Evolutionary conservation across 441 rosid genomes (phyloP), one percentile per base, ranked within the genome.

Genomic region (Adansonia grandidieri): DNA sequence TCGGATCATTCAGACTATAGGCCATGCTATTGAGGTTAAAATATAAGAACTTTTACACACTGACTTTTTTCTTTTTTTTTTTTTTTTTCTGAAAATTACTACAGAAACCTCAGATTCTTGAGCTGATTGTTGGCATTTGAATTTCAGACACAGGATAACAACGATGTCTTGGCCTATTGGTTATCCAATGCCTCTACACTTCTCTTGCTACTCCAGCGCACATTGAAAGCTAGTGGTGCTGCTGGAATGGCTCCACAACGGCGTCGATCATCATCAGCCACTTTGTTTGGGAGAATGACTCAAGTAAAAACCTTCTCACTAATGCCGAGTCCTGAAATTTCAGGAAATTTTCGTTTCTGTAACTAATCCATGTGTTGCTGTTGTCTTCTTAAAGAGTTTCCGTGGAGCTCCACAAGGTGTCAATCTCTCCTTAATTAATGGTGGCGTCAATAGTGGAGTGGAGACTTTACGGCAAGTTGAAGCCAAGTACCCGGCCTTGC

Each of bases 221-320:
- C 98, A 51, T 78, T 94, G 51, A 96, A 96, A 88, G 99, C 99
- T 42, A 96, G 98, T 51, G 95, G 98, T 79, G 99, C 99, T 57
- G 98, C 98, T 37, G 98, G 98, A 82, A 92, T 94, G 97, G 88
- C 99, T 80, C 99, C 99, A 78, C 99, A 96, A 57, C 94, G 98
- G 6, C 98, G 99, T 4, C 86, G 98, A 79, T 94, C 99, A 75
- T 96, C 98, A 75, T 96, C 99, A n/a, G 98, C 98, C 61, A 90
- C 98, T 73, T 87, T 96, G 4, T 96, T 96, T 80, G 99, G 99
- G 74, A 93, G 98, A 81, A 94, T 93, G 98, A 92, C 93, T 54
- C 99, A 96, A 85, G 99, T 89, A 84, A 72, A 71, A 71, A 32
- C 74, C 53, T 71, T 50, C 61, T 10, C n/a, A 57, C 2, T 56